Percentiles rank a stretch among this genome's conserved stretches.
These are phyloP conservation scores for Arctostaphylos glauca DNA, from an alignment of 148 eudicot species.

Conservation along the genomic window DNA sequence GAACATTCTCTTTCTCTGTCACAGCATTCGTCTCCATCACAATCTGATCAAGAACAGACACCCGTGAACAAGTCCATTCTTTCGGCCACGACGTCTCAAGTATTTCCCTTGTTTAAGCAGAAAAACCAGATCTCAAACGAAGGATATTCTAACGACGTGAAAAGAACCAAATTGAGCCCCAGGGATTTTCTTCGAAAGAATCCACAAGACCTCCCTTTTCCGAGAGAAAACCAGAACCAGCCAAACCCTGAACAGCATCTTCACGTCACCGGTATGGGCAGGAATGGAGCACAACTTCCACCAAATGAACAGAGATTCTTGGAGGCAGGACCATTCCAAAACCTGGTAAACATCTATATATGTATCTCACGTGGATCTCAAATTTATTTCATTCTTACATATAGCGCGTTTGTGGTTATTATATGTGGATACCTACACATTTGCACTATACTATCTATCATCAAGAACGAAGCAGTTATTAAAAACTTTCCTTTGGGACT, in stretches of 20 bases:
- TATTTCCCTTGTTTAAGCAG: slow-evolving; percentile 41
- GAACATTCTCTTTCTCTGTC: slow-evolving; percentile 74
- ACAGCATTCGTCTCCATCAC: slow-evolving; percentile 77
- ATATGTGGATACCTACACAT: background rate
- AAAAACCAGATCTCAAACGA: slow-evolving; percentile 26
- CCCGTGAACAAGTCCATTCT: slow-evolving; percentile 30
- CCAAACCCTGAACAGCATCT: slow-evolving; percentile 18
- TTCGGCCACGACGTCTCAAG: slow-evolving; percentile 23
- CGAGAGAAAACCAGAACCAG: slow-evolving; percentile 21
- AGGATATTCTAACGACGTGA: slow-evolving; percentile 8
- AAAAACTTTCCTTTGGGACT: background rate
- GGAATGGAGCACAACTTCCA: slow-evolving; percentile 17
- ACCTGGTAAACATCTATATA: slow-evolving; percentile 35
- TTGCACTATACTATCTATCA: background rate
- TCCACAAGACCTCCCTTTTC: slow-evolving; percentile 21
- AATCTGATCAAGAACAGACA: slow-evolving; percentile 75
- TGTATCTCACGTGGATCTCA: background rate
- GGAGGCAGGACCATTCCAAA: slow-evolving; percentile 30
- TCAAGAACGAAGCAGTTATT: too few species aligned
- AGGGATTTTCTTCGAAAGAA: slow-evolving; percentile 15
- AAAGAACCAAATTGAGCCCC: slow-evolving; percentile 16
- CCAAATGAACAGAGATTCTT: slow-evolving; percentile 16
- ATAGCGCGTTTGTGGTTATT: background rate
- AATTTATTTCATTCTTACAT: background rate
- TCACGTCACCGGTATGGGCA: slow-evolving; percentile 19